phyloP scores from a whole-genome alignment of 2,329 filamentous ascomycete genomes.

The Trichoderma pleuroti region DNA sequence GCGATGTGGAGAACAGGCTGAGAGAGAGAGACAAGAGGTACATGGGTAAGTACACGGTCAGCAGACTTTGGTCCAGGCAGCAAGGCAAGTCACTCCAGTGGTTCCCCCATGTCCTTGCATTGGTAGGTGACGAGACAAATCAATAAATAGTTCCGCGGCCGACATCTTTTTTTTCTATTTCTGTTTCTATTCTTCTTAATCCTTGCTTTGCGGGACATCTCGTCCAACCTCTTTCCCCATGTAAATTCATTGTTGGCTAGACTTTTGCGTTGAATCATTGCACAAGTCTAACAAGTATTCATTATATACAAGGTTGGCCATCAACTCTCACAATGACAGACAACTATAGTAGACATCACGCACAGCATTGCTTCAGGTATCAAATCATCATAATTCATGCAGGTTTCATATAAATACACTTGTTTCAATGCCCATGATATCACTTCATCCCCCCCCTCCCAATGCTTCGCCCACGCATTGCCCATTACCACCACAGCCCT shows the following conservation, averaged over 20 bases:
- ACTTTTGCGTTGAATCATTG: not conserved
- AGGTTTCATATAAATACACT: conserved; percentile 16
- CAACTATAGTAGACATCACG: not conserved
- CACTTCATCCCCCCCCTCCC: not conserved
- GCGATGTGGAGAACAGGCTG: not conserved
- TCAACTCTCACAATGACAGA: not conserved
- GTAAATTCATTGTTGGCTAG: not conserved
- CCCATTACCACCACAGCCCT: conserved; percentile 8
- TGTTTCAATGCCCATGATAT: conserved; percentile 8
- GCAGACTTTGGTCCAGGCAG: conserved; percentile 9
- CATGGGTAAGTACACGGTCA: not conserved
- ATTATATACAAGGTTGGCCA: not conserved
- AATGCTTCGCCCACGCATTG: not conserved
- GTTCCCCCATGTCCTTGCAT: not conserved
- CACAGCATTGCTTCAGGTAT: not conserved
- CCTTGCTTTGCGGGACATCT: not conserved
- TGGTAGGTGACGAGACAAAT: not conserved
- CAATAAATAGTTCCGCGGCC: not conserved
- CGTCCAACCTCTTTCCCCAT: not conserved
- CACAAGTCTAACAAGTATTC: not conserved
- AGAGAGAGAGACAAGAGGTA: not conserved
- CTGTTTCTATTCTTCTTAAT: not conserved
- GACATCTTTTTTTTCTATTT: not conserved
- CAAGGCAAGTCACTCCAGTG: not conserved
- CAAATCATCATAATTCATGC: conserved; percentile 19